Percentiles rank a stretch among this genome's conserved stretches.
Conservation (phyloP, 805 yeast genomes). For the Candida chilensis region DNA sequence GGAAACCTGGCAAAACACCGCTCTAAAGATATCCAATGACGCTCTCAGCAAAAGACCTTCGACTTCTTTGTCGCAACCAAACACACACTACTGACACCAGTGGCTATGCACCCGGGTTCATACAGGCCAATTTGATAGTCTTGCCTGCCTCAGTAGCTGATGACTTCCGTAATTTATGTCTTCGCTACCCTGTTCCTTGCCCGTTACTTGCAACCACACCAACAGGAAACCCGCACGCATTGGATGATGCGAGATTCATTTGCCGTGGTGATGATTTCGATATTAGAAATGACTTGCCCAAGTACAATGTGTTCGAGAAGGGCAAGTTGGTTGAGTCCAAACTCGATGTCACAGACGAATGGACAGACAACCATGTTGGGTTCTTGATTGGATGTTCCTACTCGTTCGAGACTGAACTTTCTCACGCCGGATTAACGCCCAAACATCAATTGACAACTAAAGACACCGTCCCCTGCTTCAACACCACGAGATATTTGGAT, state of each 20-base stretch:
- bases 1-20: background rate
- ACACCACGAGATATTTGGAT: constrained; percentile 11
- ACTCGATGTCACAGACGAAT: constrained; percentile 14
- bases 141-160: constrained; percentile 18
- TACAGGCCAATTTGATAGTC: constrained; percentile 28
- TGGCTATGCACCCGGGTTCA: constrained; percentile 14
- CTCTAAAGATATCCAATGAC: background rate
- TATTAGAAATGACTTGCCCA: constrained; percentile 22
- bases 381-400: constrained; percentile 32
- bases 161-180: constrained; percentile 24
- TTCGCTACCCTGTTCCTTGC: constrained; percentile 27
- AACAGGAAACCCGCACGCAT: constrained; percentile 10
- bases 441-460: constrained; percentile 9
- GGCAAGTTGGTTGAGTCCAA: constrained; percentile 15
- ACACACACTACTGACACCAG: too few relatives aligned
- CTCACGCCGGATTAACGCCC: constrained; percentile 16
- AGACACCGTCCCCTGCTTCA: constrained; percentile 14
- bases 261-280: constrained; percentile 12
- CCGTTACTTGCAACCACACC: constrained; percentile 21
- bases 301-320: constrained; percentile 19
- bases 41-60: background rate
- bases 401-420: constrained; percentile 25
- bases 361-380: constrained; percentile 25
- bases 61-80: background rate
- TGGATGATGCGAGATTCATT: constrained; percentile 7